Percentiles rank a stretch among this genome's conserved stretches.
These are phyloP conservation scores for Coniochaeta ligniaria DNA, from an alignment of 2,329 filamentous ascomycete genomes.

Conservation along the genomic window DNA sequence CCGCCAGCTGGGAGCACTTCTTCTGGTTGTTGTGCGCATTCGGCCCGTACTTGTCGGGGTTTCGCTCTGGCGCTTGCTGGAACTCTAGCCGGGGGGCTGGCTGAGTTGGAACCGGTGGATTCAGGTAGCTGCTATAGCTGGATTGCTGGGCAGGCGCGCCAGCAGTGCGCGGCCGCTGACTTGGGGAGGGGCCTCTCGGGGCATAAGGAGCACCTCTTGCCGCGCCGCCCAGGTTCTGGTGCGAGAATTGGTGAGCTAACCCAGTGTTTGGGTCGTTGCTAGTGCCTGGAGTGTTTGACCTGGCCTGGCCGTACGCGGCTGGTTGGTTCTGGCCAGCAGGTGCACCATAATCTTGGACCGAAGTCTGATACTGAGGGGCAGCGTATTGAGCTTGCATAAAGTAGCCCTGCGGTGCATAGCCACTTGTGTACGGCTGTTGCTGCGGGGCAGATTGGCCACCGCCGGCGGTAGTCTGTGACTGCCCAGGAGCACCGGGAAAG, in stretches of 20 bases:
- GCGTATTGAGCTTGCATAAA: slow-evolving; percentile 55
- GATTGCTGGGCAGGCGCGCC: slow-evolving; percentile 58
- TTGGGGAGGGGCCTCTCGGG: slow-evolving; percentile 59
- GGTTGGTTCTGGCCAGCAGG: not conserved
- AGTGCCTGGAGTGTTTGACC: slow-evolving; percentile 52
- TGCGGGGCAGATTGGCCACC: slow-evolving; percentile 35
- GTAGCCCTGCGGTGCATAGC: slow-evolving; percentile 44
- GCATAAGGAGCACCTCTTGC: slow-evolving; percentile 64
- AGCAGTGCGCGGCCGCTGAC: slow-evolving; percentile 76
- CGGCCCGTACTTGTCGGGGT: slow-evolving; percentile 69
- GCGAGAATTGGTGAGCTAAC: slow-evolving; percentile 90
- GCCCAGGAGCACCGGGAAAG: slow-evolving; percentile 34
- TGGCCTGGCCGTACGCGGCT: slow-evolving; percentile 30
- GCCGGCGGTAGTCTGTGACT: slow-evolving; percentile 33
- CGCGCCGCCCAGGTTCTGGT: slow-evolving; percentile 80
- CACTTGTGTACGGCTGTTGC: slow-evolving; percentile 36
- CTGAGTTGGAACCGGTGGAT: slow-evolving; percentile 53
- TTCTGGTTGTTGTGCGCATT: slow-evolving; percentile 64
- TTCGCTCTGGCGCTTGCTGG: slow-evolving; percentile 72
- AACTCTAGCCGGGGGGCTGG: slow-evolving; percentile 56
- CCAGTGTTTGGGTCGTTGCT: slow-evolving; percentile 80
- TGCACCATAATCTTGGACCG: slow-evolving; percentile 25
- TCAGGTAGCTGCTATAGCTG: slow-evolving; percentile 59
- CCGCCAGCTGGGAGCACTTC: slow-evolving; percentile 63
- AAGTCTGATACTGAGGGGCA: slow-evolving; percentile 22